Evolutionary conservation across 192 early-diverging fungal species (phyloP).

Genomic region (Backusella tarrabulga): DNA sequence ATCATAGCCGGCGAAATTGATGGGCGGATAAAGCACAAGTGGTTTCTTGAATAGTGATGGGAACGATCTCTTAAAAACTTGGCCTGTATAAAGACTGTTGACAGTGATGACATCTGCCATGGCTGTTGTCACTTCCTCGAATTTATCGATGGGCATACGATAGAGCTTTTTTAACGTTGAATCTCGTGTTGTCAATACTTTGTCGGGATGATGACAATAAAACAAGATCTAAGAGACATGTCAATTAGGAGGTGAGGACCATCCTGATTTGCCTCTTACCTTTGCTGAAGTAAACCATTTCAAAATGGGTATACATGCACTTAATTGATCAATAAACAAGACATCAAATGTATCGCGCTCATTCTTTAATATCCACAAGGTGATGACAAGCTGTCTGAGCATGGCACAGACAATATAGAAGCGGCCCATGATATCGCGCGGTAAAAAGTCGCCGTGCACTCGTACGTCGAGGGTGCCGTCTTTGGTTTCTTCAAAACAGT

Average conservation of each 20-base stretch:
- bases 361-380: slow-evolving; percentile 46
- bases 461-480: slow-evolving; percentile 82
- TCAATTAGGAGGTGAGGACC: not conserved
- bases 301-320: slow-evolving; percentile 80
- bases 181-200: slow-evolving; percentile 68
- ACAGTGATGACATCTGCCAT: slow-evolving; percentile 91
- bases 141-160: slow-evolving; percentile 74
- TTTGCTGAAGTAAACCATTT: slow-evolving; percentile 58
- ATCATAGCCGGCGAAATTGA: slow-evolving; percentile 76
- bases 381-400: slow-evolving; percentile 70
- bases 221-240: slow-evolving; percentile 69
- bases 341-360: slow-evolving; percentile 63
- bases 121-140: slow-evolving; percentile 88
- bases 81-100: slow-evolving; percentile 86
- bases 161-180: slow-evolving; percentile 67
- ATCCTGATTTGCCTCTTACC: slow-evolving; percentile 31
- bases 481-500: slow-evolving; percentile 91
- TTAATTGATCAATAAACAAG: slow-evolving; percentile 86
- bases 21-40: slow-evolving; percentile 81
- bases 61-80: slow-evolving; percentile 73
- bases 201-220: slow-evolving; percentile 97
- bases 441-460: slow-evolving; percentile 74
- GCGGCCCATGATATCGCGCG: slow-evolving; percentile 65
- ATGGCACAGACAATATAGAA: slow-evolving; percentile 84
- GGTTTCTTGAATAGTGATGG: slow-evolving; percentile 58